Conservation (phyloP, 176 grass and related monocot genomes). For the Themeda triandra region DNA sequence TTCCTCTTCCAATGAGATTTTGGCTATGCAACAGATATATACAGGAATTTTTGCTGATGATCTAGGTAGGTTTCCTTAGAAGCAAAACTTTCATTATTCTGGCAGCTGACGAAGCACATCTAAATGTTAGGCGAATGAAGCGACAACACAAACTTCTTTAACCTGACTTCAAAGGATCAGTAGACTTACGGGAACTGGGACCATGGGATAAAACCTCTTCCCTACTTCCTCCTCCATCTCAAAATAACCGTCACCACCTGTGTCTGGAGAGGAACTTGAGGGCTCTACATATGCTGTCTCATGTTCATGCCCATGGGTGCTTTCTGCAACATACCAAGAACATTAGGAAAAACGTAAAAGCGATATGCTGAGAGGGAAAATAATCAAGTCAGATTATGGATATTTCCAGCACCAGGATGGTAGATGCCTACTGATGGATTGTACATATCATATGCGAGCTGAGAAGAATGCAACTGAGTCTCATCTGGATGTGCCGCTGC, state of each 20-base stretch:
- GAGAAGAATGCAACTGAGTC: slow-evolving; percentile 58
- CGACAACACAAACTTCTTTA: slow-evolving; percentile 33
- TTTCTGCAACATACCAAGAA: slow-evolving; percentile 32
- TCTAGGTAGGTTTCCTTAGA: slow-evolving; percentile 22
- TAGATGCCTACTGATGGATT: slow-evolving; percentile 74
- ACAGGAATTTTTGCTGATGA: neutral
- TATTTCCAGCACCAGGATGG: slow-evolving; percentile 58
- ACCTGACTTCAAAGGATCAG: slow-evolving; percentile 34
- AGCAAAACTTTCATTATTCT: slow-evolving; percentile 23
- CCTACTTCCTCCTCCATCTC: slow-evolving; percentile 88
- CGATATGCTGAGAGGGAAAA: neutral
- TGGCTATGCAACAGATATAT: neutral
- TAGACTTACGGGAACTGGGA: slow-evolving; percentile 82
- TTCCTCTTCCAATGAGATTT: neutral
- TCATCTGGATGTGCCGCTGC: slow-evolving; percentile 74
- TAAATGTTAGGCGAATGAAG: neutral
- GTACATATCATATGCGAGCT: slow-evolving; percentile 54
- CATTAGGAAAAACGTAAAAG: neutral
- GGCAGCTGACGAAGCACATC: neutral
- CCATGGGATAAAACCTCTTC: slow-evolving; percentile 83
- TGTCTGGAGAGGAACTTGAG: slow-evolving; percentile 60
- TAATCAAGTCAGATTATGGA: neutral
- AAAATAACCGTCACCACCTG: slow-evolving; percentile 41
- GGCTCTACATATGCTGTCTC: slow-evolving; percentile 48
- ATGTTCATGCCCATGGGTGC: slow-evolving; percentile 43